Evolutionary conservation across 768 basidiomycete genomes (phyloP), one percentile per base, ranked within the genome.

Genomic region (Panus rudis): DNA sequence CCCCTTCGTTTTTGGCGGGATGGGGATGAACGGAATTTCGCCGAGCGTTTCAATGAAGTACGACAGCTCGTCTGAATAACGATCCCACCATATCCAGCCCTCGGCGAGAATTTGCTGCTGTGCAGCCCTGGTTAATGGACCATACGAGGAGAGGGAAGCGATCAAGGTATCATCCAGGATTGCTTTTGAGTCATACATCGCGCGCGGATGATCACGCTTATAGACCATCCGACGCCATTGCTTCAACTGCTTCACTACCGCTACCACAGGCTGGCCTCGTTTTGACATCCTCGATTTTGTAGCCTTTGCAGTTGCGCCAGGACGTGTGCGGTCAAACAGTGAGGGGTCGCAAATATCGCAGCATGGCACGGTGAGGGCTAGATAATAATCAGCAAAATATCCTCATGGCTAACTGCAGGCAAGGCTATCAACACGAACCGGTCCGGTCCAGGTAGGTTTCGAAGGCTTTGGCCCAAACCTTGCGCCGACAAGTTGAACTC

Each of bases 401-500:
- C n/a, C n/a, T n/a, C n/a, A n/a, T n/a, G n/a, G n/a, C n/a, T n/a
- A n/a, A n/a, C n/a, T n/a, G n/a, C n/a, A n/a, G n/a, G n/a, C n/a
- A n/a, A n/a, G n/a, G n/a, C n/a, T n/a, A n/a, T n/a, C n/a, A n/a
- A n/a, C n/a, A n/a, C n/a, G n/a, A n/a, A n/a, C n/a, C n/a, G n/a
- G n/a, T n/a, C n/a, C n/a, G n/a, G n/a, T n/a, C n/a, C n/a, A n/a
- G n/a, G n/a, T n/a, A n/a, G n/a, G 33, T 20, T 4, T 46, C 50
- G 38, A 43, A 63, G n/a, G 58, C 42, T 17, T 25, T 27, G 0
- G 37, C 42, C 40, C 57, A 48, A 1, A 62, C 49, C 1, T 40
- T 22, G 2, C 59, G 56, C 10, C 62, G 53, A 43, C 63, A 64
- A 2, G 6, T 37, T 3, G 31, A 34, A 4, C 48, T 59, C 42